Base-by-base conservation (phyloP, 768 basidiomycete genomes). In the Pleurotus platypus region DNA sequence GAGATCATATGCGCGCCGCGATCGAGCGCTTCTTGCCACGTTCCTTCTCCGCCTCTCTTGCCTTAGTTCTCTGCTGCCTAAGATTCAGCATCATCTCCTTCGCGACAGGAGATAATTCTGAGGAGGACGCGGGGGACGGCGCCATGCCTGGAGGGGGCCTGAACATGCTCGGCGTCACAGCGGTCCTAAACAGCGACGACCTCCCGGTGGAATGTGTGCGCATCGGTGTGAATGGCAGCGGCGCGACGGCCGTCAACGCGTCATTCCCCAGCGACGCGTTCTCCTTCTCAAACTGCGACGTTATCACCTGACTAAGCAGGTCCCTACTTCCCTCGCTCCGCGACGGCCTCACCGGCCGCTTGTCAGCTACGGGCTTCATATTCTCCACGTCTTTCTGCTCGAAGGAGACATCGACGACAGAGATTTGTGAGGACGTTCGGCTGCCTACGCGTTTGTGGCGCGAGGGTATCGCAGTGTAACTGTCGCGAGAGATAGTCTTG, bases 21-120 rank as follows among this genome's bases (percentile, higher is more conserved):
- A 35, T 2, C 30, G 30, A 35, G 3, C 30, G 30, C 55, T 57
- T 48, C 57, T 57, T 63, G 57, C 60, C 55, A 48, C 58, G 58
- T 20, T 64, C 55, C 59, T 72, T 72, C 6, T 74, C 74, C 5
- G 55, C 63, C 49, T 77, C 75, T 30, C 75, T 68, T 2, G 74
- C 73, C 46, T 63, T 71, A 61, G 68, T 69, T 51, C 78, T 69
- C 62, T 81, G 75, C 54, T 77, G 74, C 56, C 89, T 75, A 45
- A 86, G 66, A 62, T 85, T 78, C 57, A 73, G 71, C 89, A 91
- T 91, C 64, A 91, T 76, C 65, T 85, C 78, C 61, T 76, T 78
- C 4, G 80, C 85, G 30, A 85, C 71, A 12, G 87, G 87, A 16
- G 89, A 91, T 49, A 92, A 72, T 60, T 91, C 90, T 8, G 87